These are phyloP conservation scores for Digitaria exilis DNA, from an alignment of 202 grass and related monocot species.

Conservation along the genomic window DNA sequence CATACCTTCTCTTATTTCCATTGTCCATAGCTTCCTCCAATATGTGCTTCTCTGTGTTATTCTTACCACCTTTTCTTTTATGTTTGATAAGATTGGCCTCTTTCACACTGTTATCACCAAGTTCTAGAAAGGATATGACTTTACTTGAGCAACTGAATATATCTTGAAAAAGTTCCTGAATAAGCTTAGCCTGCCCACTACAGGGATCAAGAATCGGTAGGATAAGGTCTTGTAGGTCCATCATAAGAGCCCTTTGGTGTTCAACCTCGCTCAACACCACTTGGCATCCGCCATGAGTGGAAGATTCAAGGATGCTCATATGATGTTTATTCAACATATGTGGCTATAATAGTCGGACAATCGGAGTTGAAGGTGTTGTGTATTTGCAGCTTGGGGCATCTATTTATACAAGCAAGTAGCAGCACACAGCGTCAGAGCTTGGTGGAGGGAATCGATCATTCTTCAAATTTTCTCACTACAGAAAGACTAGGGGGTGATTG, in stretches of 20 bases:
- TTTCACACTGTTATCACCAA: background rate
- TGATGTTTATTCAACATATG: background rate
- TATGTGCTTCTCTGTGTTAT: background rate
- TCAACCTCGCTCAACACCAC: slow-evolving; percentile 8
- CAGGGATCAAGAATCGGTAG: background rate
- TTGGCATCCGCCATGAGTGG: background rate
- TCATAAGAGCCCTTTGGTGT: slow-evolving; percentile 6
- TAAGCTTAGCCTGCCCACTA: background rate
- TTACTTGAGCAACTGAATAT: background rate
- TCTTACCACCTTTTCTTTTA: background rate
- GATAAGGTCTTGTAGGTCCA: background rate
- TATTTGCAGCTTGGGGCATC: background rate
- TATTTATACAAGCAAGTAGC: slow-evolving; percentile 28
- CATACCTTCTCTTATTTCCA: slow-evolving; percentile 39
- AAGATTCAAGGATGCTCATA: slow-evolving; percentile 35
- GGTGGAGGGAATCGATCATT: slow-evolving; percentile 1
- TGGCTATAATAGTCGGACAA: background rate
- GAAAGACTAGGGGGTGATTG: background rate
- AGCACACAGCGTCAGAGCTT: background rate
- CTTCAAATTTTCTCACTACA: slow-evolving; percentile 29
- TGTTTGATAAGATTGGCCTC: background rate
- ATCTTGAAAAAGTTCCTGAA: slow-evolving; percentile 11
- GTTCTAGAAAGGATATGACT: slow-evolving; percentile 9
- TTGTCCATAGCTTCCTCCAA: background rate
- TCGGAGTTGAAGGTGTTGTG: background rate